Conservation (phyloP, 2,329 filamentous ascomycete species). For the Orbilia oligospora region DNA sequence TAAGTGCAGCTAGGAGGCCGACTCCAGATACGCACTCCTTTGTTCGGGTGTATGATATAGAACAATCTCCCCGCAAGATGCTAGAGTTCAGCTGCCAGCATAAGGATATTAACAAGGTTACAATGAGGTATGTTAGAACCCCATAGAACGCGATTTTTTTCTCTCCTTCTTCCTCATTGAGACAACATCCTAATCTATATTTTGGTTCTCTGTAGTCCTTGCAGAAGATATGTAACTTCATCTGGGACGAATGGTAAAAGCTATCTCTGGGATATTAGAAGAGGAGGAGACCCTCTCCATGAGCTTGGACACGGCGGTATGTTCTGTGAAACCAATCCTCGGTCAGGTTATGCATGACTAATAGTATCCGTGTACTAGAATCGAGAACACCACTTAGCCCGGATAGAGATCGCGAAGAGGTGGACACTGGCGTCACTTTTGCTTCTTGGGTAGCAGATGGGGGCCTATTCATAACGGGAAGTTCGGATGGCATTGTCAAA, state of each 20-base stretch:
- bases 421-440: constrained; percentile 63
- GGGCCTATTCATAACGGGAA: constrained; percentile 60
- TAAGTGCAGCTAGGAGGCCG: constrained; percentile 28
- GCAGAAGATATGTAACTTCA: constrained; percentile 61
- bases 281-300: constrained; percentile 40
- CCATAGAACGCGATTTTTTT: neutral
- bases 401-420: constrained; percentile 56
- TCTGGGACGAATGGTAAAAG: constrained; percentile 62
- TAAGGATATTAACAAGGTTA: constrained; percentile 63
- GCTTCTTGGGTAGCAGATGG: constrained; percentile 61
- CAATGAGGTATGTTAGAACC: constrained; percentile 61
- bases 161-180: too few species aligned
- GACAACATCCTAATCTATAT: constrained; percentile 32
- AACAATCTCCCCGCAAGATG: constrained; percentile 23
- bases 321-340: constrained; percentile 6
- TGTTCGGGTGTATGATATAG: constrained; percentile 53
- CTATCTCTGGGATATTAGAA: constrained; percentile 62
- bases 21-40: constrained; percentile 48
- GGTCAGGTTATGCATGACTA: constrained; percentile 18
- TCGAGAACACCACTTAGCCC: constrained; percentile 51
- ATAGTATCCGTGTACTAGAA: constrained; percentile 28
- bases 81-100: constrained; percentile 61
- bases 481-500: constrained; percentile 63
- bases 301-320: constrained; percentile 62
- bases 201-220: constrained; percentile 52